Percentiles rank a stretch among this genome's conserved stretches.
phyloP scores from a whole-genome alignment of 2,329 filamentous ascomycete genomes.

The Alternaria hordeiaustralica region DNA sequence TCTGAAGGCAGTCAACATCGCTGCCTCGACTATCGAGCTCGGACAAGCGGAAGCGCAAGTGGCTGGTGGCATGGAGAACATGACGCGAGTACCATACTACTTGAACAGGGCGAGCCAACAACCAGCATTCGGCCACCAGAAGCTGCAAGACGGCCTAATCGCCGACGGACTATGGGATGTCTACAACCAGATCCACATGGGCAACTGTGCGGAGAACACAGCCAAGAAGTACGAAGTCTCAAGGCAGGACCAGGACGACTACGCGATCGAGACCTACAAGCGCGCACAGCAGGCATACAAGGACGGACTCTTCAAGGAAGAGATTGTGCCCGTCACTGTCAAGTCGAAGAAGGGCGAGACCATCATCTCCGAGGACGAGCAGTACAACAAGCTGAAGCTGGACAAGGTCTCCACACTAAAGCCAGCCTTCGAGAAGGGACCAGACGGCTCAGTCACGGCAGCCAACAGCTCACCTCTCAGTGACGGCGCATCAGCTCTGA shows the following conservation, averaged over 20 bases:
- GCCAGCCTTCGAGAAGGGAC: constrained; percentile 87
- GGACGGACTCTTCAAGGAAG: constrained; percentile 80
- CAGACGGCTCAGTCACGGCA: constrained; percentile 91
- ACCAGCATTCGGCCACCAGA: constrained; percentile 84
- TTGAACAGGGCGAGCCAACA: constrained; percentile 80
- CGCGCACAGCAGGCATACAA: constrained; percentile 91
- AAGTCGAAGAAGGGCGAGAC: constrained; percentile 80
- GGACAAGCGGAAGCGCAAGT: constrained; percentile 87
- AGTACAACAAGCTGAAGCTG: constrained; percentile 82
- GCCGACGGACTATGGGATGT: constrained; percentile 96
- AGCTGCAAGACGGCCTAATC: constrained; percentile 88
- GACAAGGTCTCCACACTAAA: constrained; percentile 88
- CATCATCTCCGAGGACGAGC: constrained; percentile 83
- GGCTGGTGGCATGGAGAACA: constrained; percentile 97
- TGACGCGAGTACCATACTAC: constrained; percentile 94
- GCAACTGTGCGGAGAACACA: constrained; percentile 92
- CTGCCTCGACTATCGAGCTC: constrained; percentile 92
- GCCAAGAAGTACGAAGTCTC: constrained; percentile 85
- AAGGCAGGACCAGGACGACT: constrained; percentile 87
- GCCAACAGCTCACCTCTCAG: constrained; percentile 95
- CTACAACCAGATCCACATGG: constrained; percentile 98
- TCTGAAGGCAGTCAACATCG: constrained; percentile 87
- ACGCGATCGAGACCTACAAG: constrained; percentile 87
- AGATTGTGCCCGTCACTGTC: constrained; percentile 87
- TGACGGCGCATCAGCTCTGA: constrained; percentile 89